phyloP scores from a whole-genome alignment of 2,329 filamentous ascomycete genomes.

The Fusarium sp. region DNA sequence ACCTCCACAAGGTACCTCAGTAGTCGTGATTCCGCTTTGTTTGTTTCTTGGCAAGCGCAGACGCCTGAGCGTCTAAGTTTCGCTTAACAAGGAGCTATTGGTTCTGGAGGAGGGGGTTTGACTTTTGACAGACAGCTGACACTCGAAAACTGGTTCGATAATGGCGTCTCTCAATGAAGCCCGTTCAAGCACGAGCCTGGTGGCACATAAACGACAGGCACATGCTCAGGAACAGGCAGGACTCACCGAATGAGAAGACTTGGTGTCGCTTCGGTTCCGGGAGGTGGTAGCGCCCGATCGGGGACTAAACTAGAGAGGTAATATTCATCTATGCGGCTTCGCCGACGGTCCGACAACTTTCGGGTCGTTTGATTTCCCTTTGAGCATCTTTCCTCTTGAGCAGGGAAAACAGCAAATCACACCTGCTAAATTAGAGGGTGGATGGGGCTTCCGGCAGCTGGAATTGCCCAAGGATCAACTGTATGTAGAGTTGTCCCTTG shows the following conservation, averaged over 20 bases:
- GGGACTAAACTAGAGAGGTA: constrained; percentile 1
- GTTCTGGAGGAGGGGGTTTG: neutral
- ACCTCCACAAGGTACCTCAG: neutral
- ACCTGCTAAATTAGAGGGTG: neutral
- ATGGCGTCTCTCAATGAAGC: constrained; percentile 6
- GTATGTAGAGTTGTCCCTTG: constrained; percentile 7
- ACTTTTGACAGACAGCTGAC: constrained; percentile 11
- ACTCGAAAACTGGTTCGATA: constrained; percentile 15
- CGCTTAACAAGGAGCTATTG: neutral
- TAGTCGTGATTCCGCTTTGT: neutral
- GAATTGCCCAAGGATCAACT: constrained; percentile 22
- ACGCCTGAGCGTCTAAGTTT: neutral
- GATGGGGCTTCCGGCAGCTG: neutral
- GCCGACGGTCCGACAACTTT: constrained; percentile 28
- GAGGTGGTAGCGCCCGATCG: constrained; percentile 14
- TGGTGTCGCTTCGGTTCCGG: constrained; percentile 17
- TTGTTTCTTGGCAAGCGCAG: neutral
- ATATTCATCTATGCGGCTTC: neutral
- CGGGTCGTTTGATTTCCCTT: constrained; percentile 20
- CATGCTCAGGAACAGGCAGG: constrained; percentile 21
- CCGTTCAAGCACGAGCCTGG: constrained; percentile 22
- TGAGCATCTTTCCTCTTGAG: neutral
- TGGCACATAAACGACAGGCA: constrained; percentile 17
- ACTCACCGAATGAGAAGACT: constrained; percentile 12
- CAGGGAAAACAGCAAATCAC: neutral